Base-by-base conservation (phyloP, 345 rosid genomes). In the Euphorbia pulcherrima region DNA sequence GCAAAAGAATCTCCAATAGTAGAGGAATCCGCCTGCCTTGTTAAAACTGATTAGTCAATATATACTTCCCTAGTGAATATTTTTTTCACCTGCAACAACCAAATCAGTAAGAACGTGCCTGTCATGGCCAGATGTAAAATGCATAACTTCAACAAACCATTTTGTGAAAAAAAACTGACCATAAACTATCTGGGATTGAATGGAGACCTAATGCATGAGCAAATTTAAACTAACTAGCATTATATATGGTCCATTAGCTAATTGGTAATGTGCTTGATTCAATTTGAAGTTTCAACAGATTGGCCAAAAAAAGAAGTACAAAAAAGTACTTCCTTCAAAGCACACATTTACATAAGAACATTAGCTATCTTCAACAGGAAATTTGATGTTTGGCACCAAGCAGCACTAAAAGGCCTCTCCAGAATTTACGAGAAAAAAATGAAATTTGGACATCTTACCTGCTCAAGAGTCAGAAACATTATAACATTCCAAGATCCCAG, bases 401-500 rank as follows among this genome's bases (percentile, higher is more conserved):
- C 23, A 40, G 18, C 59, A 64, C 29, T 27, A 62, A 12, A n/a
- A 12, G n/a, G n/a, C 35, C 6, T 61, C 8, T 50, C 52, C 56
- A 17, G 21, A 52, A 41, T 33, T 17, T n/a, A 28, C 40, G 26
- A 5, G 54, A 3, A 21, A 3, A 21, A 53, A 9, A 37, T 44
- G 54, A 72, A 7, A 56, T 35, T 35, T 59, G 60, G n/a, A 56
- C 41, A 71, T 65, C 83, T 83, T 80, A 95, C 98, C 92, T 92
- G 99, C 80, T 95, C 98, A 7, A 95, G 85, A 48, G 99, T 95
- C 72, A 88, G 83, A 76, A 95, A 92, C 99, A 92, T 90, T 75
- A 95, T 87, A 72, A 90, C 97, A 27, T 92, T 95, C 98, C 98
- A 90, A 69, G 99, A 92, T 75, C 99, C 99, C 61, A 95, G 92